Base-by-base conservation (phyloP, 139 green algal genomes). In the Axilococcus clingmanii region DNA sequence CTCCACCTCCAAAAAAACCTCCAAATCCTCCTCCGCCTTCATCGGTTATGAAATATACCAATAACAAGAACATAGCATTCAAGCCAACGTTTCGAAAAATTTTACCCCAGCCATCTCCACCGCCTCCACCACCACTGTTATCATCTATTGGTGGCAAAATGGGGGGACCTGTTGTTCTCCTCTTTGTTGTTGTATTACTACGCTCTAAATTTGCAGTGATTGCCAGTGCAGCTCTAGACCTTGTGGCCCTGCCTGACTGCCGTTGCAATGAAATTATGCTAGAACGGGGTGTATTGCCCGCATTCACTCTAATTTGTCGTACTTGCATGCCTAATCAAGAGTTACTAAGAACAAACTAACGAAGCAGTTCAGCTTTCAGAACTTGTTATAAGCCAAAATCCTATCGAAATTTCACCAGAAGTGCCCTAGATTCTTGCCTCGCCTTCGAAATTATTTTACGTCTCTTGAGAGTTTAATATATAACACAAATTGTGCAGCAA, bases 111-210 rank as follows among this genome's bases (percentile, higher is more conserved):
- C 60, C 60, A n/a, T 52, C 65, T 19, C 68, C 69, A 20, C 69
- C 69, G 11, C 69, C 69, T 2, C 69, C 69, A 19, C 69, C 59
- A 6, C 42, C 56, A 41, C 55, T 37, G 40, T 76, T 76, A 17
- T 41, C 23, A 34, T 52, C 57, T 15, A 75, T 69, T 3, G 69
- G 69, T n/a, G 69, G 69, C 49, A 78, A 59, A n/a, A 46, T 46
- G n/a, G 69, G 69, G 3, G 69, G 69, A 4, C 69, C 69, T 14
- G 65, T 53, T 1, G 50, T 63, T 6, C 69, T 55, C 49, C 72
- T 76, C 30, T 76, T 76, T 14, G 66, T 77, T 16, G 36, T 47
- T 6, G 54, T 60, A 43, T 75, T 75, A 54, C 53, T 68, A 20
- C 54, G 23, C 38, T 78, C 59, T 19, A 53, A 60, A 31, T 68